These are phyloP conservation scores for Trichoderma arundinaceum DNA, from an alignment of 2,329 filamentous ascomycete genomes.

Conservation along the genomic window DNA sequence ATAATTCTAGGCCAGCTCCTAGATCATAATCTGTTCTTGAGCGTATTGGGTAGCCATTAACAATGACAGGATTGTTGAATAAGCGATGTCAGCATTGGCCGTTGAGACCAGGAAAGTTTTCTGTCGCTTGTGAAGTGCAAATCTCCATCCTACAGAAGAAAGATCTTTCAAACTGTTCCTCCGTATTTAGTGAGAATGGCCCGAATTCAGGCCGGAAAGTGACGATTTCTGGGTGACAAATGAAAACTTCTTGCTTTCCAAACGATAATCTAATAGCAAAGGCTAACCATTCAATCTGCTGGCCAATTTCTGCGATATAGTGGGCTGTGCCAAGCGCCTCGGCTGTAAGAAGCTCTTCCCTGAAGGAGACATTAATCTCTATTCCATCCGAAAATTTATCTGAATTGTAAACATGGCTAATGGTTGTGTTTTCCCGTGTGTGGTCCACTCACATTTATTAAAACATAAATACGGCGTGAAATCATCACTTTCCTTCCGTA, in stretches of 20 bases:
- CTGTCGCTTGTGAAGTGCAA: not conserved
- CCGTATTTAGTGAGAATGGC: too few species aligned
- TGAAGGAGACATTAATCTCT: not conserved
- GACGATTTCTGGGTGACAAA: not conserved
- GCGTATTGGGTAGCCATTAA: not conserved
- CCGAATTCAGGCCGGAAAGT: too few species aligned
- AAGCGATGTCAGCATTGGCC: not conserved
- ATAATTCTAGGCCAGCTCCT: not conserved
- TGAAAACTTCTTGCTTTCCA: not conserved
- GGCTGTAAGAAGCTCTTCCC: not conserved
- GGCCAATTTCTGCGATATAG: not conserved
- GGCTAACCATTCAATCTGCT: not conserved
- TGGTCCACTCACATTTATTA: not conserved
- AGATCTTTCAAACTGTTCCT: not conserved
- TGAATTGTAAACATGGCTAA: not conserved
- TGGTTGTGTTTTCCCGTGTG: too few species aligned
- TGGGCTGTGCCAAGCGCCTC: not conserved
- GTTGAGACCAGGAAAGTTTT: not conserved
- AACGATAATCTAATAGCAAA: not conserved
- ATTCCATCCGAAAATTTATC: not conserved
- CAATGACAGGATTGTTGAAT: slow-evolving; percentile 4
- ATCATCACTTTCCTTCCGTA: not conserved
- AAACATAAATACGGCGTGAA: not conserved
- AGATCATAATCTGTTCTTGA: not conserved
- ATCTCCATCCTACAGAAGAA: not conserved